A percentile compares a stretch with the other conserved stretches of the same genome.
Evolutionary conservation across 31 red algal species (phyloP).

Genomic region (Odonthalia washingtoniensis): DNA sequence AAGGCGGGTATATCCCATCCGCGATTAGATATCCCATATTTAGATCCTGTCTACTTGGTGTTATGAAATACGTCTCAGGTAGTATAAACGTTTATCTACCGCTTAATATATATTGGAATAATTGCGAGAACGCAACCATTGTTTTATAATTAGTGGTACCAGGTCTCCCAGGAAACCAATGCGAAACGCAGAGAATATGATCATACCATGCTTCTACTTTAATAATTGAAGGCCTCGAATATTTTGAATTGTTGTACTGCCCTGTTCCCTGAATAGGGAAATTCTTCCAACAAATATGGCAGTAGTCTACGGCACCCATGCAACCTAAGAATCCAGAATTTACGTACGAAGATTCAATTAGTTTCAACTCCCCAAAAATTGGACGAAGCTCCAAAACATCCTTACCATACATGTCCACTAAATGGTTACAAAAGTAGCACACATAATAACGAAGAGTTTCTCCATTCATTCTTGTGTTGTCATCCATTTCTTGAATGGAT

Average conservation of each 20-base stretch:
- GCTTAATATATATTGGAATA: background rate
- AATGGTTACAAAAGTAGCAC: no score
- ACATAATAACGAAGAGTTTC: no score
- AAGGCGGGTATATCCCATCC: conserved; percentile 57
- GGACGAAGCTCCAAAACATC: no score
- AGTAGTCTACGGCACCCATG: no score
- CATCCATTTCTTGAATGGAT: no score
- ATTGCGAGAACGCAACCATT: background rate
- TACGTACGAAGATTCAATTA: no score
- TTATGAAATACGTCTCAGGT: background rate
- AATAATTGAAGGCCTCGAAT: background rate
- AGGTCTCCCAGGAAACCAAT: background rate
- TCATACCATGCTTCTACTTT: background rate
- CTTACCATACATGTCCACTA: no score
- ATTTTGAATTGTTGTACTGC: background rate
- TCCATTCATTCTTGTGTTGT: no score
- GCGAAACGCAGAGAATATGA: background rate
- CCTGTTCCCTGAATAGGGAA: background rate
- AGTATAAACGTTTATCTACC: background rate
- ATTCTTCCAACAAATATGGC: no score
- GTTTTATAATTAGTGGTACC: background rate
- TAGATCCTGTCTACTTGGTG: background rate
- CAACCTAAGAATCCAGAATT: no score
- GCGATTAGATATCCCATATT: conserved; percentile 34
- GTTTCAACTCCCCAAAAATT: no score